Base-by-base conservation (phyloP, 1,284 basidiomycete species). In the Ganoderma leucocontextum region DNA sequence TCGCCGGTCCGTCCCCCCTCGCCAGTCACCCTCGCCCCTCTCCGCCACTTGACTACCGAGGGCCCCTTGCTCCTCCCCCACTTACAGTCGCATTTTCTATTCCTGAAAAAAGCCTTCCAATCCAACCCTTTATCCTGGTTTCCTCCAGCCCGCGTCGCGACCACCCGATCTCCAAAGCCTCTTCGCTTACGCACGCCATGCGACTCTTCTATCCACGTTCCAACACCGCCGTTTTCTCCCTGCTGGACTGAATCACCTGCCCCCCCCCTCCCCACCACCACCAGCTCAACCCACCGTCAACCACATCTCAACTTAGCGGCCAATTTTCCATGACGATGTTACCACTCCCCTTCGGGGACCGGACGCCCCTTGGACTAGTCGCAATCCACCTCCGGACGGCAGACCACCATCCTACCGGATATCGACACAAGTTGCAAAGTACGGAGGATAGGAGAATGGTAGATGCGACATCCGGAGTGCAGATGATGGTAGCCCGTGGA, bases 1-100 rank as follows among this genome's bases (percentile, higher is more conserved):
- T n/a, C 35, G 8, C 55, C 33, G 55, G 33, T 58, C 55, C 53
- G 53, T 35, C 35, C 55, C 55, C 55, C 55, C 55, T 58, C 53
- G 53, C 52, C 47, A n/a, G 13, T 41, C 41, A 17, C 52, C 35
- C 17, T 57, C 19, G 33, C 53, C 53, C 33, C 35, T n/a, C 4
- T n/a, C 55, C 47, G 5, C 47, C 22, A 25, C 10, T 22, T 49
- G 10, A 9, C 47, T 7, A n/a, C n/a, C n/a, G n/a, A n/a, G n/a
- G n/a, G n/a, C n/a, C n/a, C n/a, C n/a, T n/a, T n/a, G n/a, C n/a
- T n/a, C n/a, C n/a, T n/a, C n/a, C n/a, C n/a, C 47, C 22, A 25
- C 22, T 19, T 19, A 22, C 22, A 49, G 9, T 12, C n/a, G 25
- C 13, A 22, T 49, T 49, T 49, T 25, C 47, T 49, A 10, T 49